phyloP scores from a whole-genome alignment of 441 rosid genomes.

The Eutrema salsugineum region DNA sequence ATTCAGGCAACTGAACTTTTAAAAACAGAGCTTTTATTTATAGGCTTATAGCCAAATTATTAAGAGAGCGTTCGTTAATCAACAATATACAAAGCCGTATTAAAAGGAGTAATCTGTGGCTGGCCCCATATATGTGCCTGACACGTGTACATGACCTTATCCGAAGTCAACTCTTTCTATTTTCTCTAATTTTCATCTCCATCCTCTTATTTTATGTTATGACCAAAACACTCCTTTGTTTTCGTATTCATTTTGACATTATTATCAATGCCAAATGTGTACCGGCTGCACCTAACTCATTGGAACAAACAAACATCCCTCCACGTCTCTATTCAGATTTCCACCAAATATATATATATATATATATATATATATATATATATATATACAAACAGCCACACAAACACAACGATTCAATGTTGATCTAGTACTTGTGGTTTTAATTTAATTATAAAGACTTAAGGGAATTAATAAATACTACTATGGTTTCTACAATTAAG shows the following conservation, averaged over 20 bases:
- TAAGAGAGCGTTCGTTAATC: neutral
- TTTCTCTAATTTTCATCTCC: neutral
- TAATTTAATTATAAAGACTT: neutral
- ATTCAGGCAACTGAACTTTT: neutral
- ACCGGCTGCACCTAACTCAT: slow-evolving; percentile 6
- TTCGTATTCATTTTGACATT: neutral
- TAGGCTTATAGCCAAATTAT: neutral
- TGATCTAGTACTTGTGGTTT: neutral
- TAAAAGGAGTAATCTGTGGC: neutral
- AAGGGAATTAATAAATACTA: neutral
- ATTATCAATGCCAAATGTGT: neutral
- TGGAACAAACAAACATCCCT: slow-evolving; percentile 21
- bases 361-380: too few species aligned
- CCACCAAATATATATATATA: neutral
- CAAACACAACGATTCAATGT: neutral
- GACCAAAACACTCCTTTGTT: neutral
- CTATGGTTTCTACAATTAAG: neutral
- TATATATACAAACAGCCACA: neutral
- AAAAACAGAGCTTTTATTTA: neutral
- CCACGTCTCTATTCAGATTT: slow-evolving; percentile 23
- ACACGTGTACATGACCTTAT: neutral
- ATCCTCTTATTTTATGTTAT: neutral
- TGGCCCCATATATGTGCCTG: neutral
- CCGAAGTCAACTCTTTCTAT: slow-evolving; percentile 9
- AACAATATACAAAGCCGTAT: neutral